Evolutionary conservation across 1,284 basidiomycete species (phyloP).

Genomic region (Neotropicomus parvogracilis): DNA sequence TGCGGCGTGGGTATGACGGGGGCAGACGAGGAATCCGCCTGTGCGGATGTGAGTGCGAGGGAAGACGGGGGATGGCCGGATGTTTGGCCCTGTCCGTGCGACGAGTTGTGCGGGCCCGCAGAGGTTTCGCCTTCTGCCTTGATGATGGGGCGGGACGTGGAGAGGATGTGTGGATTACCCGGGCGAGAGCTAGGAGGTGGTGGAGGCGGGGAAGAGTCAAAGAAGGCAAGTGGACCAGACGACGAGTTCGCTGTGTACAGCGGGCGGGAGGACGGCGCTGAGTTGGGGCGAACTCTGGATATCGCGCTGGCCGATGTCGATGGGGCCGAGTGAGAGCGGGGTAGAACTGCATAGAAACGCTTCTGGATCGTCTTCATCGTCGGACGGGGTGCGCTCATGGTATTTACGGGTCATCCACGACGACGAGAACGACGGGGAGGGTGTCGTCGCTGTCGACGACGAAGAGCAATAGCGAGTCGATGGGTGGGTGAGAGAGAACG

Average conservation of each 20-base stretch:
- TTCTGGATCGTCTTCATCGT: conserved; percentile 56
- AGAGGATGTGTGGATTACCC: conserved; percentile 38
- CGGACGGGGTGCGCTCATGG: conserved; percentile 34
- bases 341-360: conserved; percentile 48
- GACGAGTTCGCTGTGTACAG: conserved; percentile 38
- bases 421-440: background rate
- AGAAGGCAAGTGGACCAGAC: conserved; percentile 42
- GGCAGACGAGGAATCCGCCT: conserved; percentile 35
- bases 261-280: conserved; percentile 36
- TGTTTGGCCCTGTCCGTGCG: conserved; percentile 32
- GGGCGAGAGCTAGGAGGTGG: conserved; percentile 40
- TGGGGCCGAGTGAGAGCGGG: conserved; percentile 29
- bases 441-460: conserved; percentile 17
- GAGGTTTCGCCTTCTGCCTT: conserved; percentile 46
- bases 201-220: conserved; percentile 42
- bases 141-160: conserved; percentile 45
- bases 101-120: conserved; percentile 27
- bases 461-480: too few relatives aligned
- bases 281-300: conserved; percentile 46
- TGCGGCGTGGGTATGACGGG: conserved; percentile 39
- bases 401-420: background rate
- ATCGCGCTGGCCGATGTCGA: conserved; percentile 31
- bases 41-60: conserved; percentile 45
- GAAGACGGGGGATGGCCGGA: conserved; percentile 35
- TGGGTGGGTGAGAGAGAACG: conserved; percentile 1